Base-by-base conservation (phyloP, 768 basidiomycete genomes). In the Tulasnella calospora region DNA sequence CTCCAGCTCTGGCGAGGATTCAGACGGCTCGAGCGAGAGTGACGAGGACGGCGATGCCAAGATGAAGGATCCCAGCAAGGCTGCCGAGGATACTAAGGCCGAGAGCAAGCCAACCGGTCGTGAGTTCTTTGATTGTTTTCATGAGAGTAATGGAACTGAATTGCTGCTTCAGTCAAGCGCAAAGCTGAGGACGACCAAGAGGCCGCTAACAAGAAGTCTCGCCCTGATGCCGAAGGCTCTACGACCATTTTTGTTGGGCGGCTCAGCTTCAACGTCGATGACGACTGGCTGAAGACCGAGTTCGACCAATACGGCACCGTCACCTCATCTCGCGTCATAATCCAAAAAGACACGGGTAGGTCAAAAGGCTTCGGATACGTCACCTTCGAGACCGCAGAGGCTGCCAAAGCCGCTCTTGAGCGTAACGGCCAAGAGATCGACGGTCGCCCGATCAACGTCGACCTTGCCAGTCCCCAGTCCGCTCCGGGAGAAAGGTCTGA, bases 181-280 rank as follows among this genome's bases (percentile, higher is more conserved):
- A 96, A 96, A 85, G 94, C 93, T 38, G 89, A 90, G 36, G 89
- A 88, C 30, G 89, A 89, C 36, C 85, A 85, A 27, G 85, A 88
- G 67, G 88, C 87, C 19, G 88, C 91, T 55, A 84, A 89, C 47
- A 97, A 98, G 88, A 97, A 97, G 85, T 88, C 87, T 81, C 98
- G 96, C 87, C 86, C 92, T 72, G 86, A 88, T 69, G 87, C 87
- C 67, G 85, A 84, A 40, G 84, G 84, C 21, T 83, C 84, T 30
- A 86, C 86, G 57, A 91, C 92, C 51, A 89, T 98, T 81, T 99
- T 96, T 83, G 95, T 99, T 81, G 97, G 97, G 76, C 89, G 89
- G 79, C 89, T 99, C 69, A 96, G 95, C 17, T 99, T 96, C 96
- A 94, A 93, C 84, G 92, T 99, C 80, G 97, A 98, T 87, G 93